Percentiles rank a stretch among this genome's conserved stretches.
Evolutionary conservation across 495 filamentous ascomycete species (phyloP).

Genomic region (Penicillium salamii): DNA sequence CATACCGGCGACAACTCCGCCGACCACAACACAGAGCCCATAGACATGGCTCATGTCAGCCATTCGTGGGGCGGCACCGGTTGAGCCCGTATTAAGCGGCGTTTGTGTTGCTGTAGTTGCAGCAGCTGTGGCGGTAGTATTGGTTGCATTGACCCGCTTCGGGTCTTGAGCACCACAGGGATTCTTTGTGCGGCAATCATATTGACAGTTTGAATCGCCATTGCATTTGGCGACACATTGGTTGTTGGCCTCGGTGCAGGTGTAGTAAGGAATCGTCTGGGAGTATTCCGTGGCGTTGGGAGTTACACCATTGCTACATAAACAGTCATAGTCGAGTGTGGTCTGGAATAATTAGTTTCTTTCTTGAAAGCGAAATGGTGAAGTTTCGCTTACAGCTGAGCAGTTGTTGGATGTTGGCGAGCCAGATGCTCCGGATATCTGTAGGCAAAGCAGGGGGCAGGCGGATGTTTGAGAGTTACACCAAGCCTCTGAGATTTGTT

Average conservation of each 20-base stretch:
- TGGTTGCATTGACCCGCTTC: conserved; percentile 55
- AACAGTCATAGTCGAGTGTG: conserved; percentile 65
- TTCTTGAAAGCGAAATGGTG: neutral
- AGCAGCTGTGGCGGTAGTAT: conserved; percentile 42
- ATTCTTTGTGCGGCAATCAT: conserved; percentile 63
- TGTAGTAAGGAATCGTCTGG: conserved; percentile 80
- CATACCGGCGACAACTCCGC: conserved; percentile 62
- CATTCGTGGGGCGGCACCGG: conserved; percentile 21
- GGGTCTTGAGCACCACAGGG: conserved; percentile 80
- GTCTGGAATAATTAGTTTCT: conserved; percentile 39
- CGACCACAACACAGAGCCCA: conserved; percentile 54
- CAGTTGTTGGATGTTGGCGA: conserved; percentile 61
- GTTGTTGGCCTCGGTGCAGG: conserved; percentile 69
- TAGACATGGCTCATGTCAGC: conserved; percentile 56
- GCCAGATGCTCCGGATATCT: conserved; percentile 53
- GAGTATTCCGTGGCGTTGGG: conserved; percentile 84
- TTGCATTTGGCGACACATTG: conserved; percentile 66
- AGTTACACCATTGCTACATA: conserved; percentile 67
- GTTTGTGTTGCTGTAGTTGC: conserved; percentile 36
- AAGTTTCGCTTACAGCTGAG: conserved; percentile 57
- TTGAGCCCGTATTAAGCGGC: conserved; percentile 24
- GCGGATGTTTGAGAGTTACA: conserved; percentile 62
- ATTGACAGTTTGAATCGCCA: conserved; percentile 57
- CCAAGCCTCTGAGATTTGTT: conserved; percentile 55
- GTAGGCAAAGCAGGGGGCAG: conserved; percentile 78